These are phyloP conservation scores for Coniferiporia sulphurascens DNA, from an alignment of 1,284 basidiomycete species.

Conservation along the genomic window DNA sequence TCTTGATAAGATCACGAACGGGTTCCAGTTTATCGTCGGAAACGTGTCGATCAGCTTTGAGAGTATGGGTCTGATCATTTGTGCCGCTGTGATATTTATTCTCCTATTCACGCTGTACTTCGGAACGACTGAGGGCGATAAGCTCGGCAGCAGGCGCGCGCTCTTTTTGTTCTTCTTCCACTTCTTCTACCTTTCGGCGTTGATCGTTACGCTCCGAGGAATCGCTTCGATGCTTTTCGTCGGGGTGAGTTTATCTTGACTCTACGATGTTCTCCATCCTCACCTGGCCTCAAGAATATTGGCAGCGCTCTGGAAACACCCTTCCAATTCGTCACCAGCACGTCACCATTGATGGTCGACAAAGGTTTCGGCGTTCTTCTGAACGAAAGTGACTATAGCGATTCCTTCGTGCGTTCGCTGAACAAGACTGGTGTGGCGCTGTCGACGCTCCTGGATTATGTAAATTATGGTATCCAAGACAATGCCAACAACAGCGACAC, in stretches of 20 bases:
- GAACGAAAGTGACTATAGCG: slow-evolving; percentile 1
- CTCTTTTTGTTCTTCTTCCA: slow-evolving; percentile 15
- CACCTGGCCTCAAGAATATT: slow-evolving; percentile 4
- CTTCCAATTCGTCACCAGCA: slow-evolving; percentile 9
- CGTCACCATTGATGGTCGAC: not conserved
- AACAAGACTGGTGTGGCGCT: slow-evolving; percentile 12
- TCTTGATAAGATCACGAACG: slow-evolving; percentile 19
- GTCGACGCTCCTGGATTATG: not conserved
- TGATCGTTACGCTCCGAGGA: slow-evolving; percentile 18
- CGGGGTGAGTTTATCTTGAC: slow-evolving; percentile 1
- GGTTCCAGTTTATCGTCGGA: slow-evolving; percentile 19
- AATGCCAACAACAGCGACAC: not conserved
- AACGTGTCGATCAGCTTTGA: slow-evolving; percentile 13
- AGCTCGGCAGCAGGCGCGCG: slow-evolving; percentile 9
- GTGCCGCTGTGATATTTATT: slow-evolving; percentile 17
- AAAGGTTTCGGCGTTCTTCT: slow-evolving; percentile 4
- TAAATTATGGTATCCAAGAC: slow-evolving; percentile 6
- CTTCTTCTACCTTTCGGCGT: slow-evolving; percentile 15
- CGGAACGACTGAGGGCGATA: slow-evolving; percentile 14
- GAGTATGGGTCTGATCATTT: slow-evolving; percentile 14
- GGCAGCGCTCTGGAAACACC: slow-evolving; percentile 5
- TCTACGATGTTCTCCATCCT: not conserved
- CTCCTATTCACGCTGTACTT: slow-evolving; percentile 18
- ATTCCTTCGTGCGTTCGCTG: not conserved
- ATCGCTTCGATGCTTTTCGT: slow-evolving; percentile 9